Evolutionary conservation across 805 yeast genomes (phyloP), one percentile per base, ranked within the genome.

Genomic region (Yarrowia sp.): DNA sequence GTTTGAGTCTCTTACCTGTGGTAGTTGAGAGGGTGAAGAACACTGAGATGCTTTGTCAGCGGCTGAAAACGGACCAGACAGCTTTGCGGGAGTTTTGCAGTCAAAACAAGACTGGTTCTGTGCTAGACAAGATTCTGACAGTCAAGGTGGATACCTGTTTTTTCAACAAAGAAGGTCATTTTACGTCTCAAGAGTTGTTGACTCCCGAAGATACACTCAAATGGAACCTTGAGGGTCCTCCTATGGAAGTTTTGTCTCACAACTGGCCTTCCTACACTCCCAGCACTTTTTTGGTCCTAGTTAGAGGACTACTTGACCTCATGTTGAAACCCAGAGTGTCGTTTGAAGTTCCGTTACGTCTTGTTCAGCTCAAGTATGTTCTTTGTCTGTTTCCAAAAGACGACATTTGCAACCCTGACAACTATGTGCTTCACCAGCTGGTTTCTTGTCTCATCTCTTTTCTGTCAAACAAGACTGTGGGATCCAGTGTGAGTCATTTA

Each of bases 261-360:
- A 53, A 15, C 3, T 38, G 45, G 59, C 52, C 40, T 1, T 14
- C 36, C 8, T 59, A 35, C 19, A 8, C 52, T 35, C 38, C 65
- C 2, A 7, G 35, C 14, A n/a, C 38, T 8, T 10, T 43, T 16
- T 12, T 59, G 26, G 40, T 45, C 8, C 5, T 45, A 8, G 42
- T 59, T 2, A 43, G 65, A 35, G 65, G 52, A 2, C 42, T 59
- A 1, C 14, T 59, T 1, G 11, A 59, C 10, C 15, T 59, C 16
- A 59, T 59, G 65, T 10, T 59, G 32, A 43, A 43, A 14, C 65
- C 65, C 1, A 32, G 65, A 26, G 35, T 59, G 0, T 12, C 52
- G 42, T 59, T 59, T 59, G 65, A 59, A 48, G 65, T 59, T 35
- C 42, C 35, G 12, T 8, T 59, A 19, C 22, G 65, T 1, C 26